Conservation (phyloP, 805 yeast genomes). For the Wilhelminamyces savonicus region DNA sequence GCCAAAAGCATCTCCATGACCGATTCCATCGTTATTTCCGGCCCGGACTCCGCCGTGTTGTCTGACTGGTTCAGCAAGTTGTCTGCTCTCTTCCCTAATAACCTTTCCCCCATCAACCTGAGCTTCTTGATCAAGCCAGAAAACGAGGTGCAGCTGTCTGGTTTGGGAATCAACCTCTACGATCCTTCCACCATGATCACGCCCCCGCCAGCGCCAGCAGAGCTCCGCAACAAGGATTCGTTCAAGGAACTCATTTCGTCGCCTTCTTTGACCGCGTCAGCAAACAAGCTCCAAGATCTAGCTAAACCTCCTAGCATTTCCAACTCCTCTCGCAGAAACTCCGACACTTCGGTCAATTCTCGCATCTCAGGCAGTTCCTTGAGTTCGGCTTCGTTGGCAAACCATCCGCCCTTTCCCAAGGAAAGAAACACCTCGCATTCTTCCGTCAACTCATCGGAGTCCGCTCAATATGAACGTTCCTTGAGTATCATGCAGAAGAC, state of each 20-base stretch:
- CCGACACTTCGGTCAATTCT: too few relatives aligned
- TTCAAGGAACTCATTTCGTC: constrained; percentile 8
- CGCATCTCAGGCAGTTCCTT: too few relatives aligned
- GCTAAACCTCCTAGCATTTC: too few relatives aligned
- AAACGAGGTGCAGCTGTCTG: constrained; percentile 15
- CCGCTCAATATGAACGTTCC: constrained; percentile 5
- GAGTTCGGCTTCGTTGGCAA: too few relatives aligned
- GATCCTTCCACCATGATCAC: constrained; percentile 3
- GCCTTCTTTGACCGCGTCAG: constrained; percentile 8
- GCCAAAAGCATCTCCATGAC: constrained; percentile 4
- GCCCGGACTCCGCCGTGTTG: constrained; percentile 10
- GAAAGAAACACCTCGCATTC: too few relatives aligned
- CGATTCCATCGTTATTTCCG: constrained; percentile 8
- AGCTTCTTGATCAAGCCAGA: constrained; percentile 13
- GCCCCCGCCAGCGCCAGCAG: too few relatives aligned
- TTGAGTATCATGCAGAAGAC: constrained; percentile 7
- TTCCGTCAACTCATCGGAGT: constrained; percentile 4
- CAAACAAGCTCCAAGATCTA: too few relatives aligned
- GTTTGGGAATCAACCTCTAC: constrained; percentile 28
- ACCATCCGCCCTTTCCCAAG: too few relatives aligned
- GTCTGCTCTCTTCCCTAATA: constrained; percentile 26
- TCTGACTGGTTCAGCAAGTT: constrained; percentile 26
- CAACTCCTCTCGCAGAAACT: too few relatives aligned
- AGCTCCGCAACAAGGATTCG: constrained; percentile 4
- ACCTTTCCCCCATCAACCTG: constrained; percentile 15